These are phyloP conservation scores for Pythium rhizo-oryzae DNA, from an alignment of 352 stramenopile species.

Conservation along the genomic window DNA sequence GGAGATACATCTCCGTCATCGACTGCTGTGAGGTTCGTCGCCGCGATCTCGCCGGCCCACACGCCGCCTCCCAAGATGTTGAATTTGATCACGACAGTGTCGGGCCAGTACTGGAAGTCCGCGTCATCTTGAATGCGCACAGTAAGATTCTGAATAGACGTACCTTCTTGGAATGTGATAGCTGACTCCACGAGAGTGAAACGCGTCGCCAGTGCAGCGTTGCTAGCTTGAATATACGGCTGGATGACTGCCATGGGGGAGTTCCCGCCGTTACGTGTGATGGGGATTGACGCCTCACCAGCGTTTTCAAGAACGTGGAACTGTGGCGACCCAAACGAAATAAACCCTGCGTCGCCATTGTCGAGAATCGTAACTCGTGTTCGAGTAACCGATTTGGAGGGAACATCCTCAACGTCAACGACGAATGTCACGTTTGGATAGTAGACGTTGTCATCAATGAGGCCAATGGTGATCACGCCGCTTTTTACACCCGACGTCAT, in stretches of 20 bases:
- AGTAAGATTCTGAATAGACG: slow-evolving; percentile 21
- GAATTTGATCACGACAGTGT: slow-evolving; percentile 46
- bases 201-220: slow-evolving; percentile 26
- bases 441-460: slow-evolving; percentile 51
- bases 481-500: slow-evolving; percentile 38
- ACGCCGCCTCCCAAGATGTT: slow-evolving; percentile 42
- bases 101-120: slow-evolving; percentile 43
- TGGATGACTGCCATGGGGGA: slow-evolving; percentile 37
- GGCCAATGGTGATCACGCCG: slow-evolving; percentile 32
- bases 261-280: slow-evolving; percentile 36
- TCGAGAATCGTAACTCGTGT: slow-evolving; percentile 46
- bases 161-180: slow-evolving; percentile 41
- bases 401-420: slow-evolving; percentile 38
- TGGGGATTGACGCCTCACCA: slow-evolving; percentile 26
- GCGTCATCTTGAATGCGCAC: slow-evolving; percentile 44
- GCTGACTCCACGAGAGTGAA: slow-evolving; percentile 40
- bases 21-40: slow-evolving; percentile 39
- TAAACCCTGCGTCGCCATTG: slow-evolving; percentile 55
- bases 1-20: slow-evolving; percentile 61
- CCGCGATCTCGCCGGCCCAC: slow-evolving; percentile 21
- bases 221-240: slow-evolving; percentile 20
- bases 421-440: slow-evolving; percentile 46
- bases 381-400: slow-evolving; percentile 25
- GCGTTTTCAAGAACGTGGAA: slow-evolving; percentile 39
- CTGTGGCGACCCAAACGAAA: slow-evolving; percentile 39